Evolutionary conservation across 768 basidiomycete genomes (phyloP).

Genomic region (Boletellus sp.): DNA sequence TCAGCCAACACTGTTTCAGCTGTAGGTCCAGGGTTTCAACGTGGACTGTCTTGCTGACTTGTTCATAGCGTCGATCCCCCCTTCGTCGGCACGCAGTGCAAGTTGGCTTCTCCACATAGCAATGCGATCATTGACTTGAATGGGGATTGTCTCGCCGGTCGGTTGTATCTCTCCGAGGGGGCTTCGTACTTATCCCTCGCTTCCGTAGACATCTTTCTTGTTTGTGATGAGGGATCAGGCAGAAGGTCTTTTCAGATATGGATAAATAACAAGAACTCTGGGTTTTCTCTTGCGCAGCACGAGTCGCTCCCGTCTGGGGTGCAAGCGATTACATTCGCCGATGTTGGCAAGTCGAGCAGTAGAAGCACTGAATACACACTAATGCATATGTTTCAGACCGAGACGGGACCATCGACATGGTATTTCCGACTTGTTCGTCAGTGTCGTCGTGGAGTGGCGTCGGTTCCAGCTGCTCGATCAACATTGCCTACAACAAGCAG

Average conservation of each 20-base stretch:
- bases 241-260: slow-evolving; percentile 82
- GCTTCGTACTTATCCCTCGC: not conserved
- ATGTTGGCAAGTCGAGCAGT: slow-evolving; percentile 61
- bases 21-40: slow-evolving; percentile 44
- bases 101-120: slow-evolving; percentile 83
- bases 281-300: slow-evolving; percentile 65
- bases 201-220: slow-evolving; percentile 76
- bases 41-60: slow-evolving; percentile 3
- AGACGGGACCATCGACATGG: slow-evolving; percentile 94
- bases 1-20: slow-evolving; percentile 53
- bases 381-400: slow-evolving; percentile 53
- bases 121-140: slow-evolving; percentile 93
- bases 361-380: not conserved
- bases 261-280: slow-evolving; percentile 77
- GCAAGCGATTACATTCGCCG: slow-evolving; percentile 83
- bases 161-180: not conserved
- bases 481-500: slow-evolving; percentile 92
- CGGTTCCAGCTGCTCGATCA: slow-evolving; percentile 75
- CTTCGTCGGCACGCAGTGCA: slow-evolving; percentile 65
- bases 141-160: slow-evolving; percentile 93
- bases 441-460: slow-evolving; percentile 68
- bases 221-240: slow-evolving; percentile 67
- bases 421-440: slow-evolving; percentile 79
- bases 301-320: slow-evolving; percentile 71
- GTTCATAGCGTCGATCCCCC: slow-evolving; percentile 50